Percentiles rank a stretch among this genome's conserved stretches.
Evolutionary conservation across 305 asterid genomes (phyloP).

Genomic region (Fraxinus floribunda): DNA sequence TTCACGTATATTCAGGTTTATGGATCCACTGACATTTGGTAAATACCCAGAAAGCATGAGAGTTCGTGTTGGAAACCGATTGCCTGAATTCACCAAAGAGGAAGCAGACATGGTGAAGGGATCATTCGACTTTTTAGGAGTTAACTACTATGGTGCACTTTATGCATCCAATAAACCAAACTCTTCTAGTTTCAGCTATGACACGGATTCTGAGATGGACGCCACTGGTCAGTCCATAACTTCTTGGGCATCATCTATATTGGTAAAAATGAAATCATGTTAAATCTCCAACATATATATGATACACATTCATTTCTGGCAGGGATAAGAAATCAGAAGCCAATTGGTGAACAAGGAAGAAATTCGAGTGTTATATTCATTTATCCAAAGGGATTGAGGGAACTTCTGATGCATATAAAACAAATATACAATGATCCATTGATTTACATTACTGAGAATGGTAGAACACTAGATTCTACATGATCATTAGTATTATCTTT

Average conservation of each 20-base stretch:
- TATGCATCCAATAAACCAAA: conserved; percentile 44
- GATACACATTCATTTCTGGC: not conserved
- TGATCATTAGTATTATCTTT: not conserved
- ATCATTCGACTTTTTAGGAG: conserved; percentile 44
- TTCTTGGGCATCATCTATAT: not conserved
- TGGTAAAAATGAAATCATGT: not conserved
- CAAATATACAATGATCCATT: conserved; percentile 33
- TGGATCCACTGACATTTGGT: conserved; percentile 45
- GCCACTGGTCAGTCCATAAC: conserved; percentile 29
- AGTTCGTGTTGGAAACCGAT: conserved; percentile 32
- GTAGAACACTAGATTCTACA: conserved; percentile 19
- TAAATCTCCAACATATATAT: not conserved
- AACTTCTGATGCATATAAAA: conserved; percentile 29
- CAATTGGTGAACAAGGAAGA: conserved; percentile 49
- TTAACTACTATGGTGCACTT: conserved; percentile 49
- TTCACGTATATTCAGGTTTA: conserved; percentile 29
- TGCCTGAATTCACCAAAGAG: conserved; percentile 37
- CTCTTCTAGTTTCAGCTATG: conserved; percentile 35
- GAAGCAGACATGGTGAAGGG: conserved; percentile 31
- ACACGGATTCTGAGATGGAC: conserved; percentile 41
- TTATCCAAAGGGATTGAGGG: conserved; percentile 53
- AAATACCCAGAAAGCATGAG: conserved; percentile 44
- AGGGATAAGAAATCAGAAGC: conserved; percentile 36
- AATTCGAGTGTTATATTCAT: conserved; percentile 41
- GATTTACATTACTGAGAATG: conserved; percentile 52